A percentile compares a stretch with the other conserved stretches of the same genome.
Conservation (phyloP, 495 filamentous ascomycete species). For the Hyaloscypha bicolor region DNA sequence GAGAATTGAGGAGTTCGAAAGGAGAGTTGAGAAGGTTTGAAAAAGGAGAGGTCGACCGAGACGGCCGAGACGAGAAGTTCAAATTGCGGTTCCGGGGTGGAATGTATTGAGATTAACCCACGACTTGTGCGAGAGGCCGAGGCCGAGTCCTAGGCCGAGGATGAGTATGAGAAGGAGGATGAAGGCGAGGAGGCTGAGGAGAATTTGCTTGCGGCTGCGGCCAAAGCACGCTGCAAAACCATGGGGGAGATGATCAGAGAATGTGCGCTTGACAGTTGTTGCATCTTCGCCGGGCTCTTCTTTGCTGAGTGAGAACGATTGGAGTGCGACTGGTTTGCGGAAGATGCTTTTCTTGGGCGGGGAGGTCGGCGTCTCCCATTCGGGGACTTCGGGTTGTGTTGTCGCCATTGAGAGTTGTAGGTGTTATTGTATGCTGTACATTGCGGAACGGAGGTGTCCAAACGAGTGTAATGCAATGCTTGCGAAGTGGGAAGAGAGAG, state of each 20-base stretch:
- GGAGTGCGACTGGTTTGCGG: slow-evolving; percentile 14
- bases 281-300: slow-evolving; percentile 12
- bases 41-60: slow-evolving; percentile 2
- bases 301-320: slow-evolving; percentile 2
- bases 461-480: slow-evolving; percentile 15
- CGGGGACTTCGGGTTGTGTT: slow-evolving; percentile 36
- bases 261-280: slow-evolving; percentile 24
- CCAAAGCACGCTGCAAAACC: slow-evolving; percentile 43
- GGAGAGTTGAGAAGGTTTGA: not conserved
- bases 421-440: not conserved
- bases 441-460: not conserved
- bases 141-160: slow-evolving; percentile 39
- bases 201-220: slow-evolving; percentile 41
- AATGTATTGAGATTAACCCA: slow-evolving; percentile 27
- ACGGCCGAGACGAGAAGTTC: slow-evolving; percentile 6
- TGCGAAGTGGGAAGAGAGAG: not conserved
- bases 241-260: slow-evolving; percentile 42
- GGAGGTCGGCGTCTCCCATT: slow-evolving; percentile 42
- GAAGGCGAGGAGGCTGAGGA: slow-evolving; percentile 32
- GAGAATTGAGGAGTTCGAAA: not conserved
- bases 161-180: slow-evolving; percentile 35
- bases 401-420: slow-evolving; percentile 15
- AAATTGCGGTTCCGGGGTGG: slow-evolving; percentile 15
- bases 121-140: slow-evolving; percentile 26
- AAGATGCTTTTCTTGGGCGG: slow-evolving; percentile 39